These are phyloP conservation scores for Themeda triandra DNA, from an alignment of 176 grass and related monocot genomes.

Conservation along the genomic window DNA sequence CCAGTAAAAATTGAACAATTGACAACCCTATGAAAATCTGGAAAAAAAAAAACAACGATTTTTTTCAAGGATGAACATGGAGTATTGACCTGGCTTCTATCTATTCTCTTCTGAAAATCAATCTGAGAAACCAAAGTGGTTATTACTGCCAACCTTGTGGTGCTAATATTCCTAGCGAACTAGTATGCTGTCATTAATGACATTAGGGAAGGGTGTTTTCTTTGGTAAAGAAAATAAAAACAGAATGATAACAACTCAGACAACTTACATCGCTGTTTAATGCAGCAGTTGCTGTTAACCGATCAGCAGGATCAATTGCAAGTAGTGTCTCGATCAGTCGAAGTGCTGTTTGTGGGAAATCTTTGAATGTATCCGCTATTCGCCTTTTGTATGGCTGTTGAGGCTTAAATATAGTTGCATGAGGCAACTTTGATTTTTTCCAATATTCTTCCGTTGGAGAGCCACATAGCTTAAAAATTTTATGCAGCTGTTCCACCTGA, in stretches of 20 bases:
- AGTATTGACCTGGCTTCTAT: not conserved
- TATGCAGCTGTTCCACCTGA: conserved; percentile 91
- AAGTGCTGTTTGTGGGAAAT: conserved; percentile 76
- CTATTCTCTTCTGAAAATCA: not conserved
- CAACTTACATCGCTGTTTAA: conserved; percentile 80
- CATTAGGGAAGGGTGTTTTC: not conserved
- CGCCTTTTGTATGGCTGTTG: conserved; percentile 74
- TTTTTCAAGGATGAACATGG: not conserved
- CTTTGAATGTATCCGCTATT: conserved; percentile 81
- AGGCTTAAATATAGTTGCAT: conserved; percentile 92
- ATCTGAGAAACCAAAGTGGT: not conserved
- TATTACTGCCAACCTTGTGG: not conserved
- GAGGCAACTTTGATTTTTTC: conserved; percentile 89
- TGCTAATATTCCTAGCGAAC: not conserved
- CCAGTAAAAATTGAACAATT: not conserved
- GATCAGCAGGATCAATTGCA: conserved; percentile 77
- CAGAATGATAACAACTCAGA: conserved; percentile 5
- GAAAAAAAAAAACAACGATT: not conserved
- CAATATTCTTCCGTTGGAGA: conserved; percentile 86
- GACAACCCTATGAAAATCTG: not conserved
- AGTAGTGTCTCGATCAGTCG: conserved; percentile 76
- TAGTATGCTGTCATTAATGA: not conserved
- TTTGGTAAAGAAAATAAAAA: conserved; percentile 14
- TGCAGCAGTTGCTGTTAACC: conserved; percentile 65
- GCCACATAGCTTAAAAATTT: conserved; percentile 91